Evolutionary conservation across 2,329 filamentous ascomycete genomes (phyloP).

Genomic region (Neonectria faginata): DNA sequence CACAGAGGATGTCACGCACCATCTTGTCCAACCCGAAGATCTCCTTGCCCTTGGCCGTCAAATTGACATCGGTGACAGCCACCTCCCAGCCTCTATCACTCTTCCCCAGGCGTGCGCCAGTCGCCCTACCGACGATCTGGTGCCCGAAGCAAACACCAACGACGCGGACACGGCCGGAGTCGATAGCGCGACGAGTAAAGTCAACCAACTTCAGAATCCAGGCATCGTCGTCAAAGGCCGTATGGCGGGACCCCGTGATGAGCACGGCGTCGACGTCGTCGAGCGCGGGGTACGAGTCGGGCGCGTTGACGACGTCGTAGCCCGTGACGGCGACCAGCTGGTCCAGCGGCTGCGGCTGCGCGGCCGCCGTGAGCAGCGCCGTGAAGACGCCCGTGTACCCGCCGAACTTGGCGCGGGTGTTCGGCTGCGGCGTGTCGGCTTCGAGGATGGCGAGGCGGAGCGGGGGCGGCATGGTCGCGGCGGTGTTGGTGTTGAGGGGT

Average conservation of each 20-base stretch:
- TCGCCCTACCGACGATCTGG: conserved; percentile 59
- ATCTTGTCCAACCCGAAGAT: conserved; percentile 54
- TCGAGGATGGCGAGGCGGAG: conserved; percentile 89
- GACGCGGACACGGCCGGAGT: conserved; percentile 69
- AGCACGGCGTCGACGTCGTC: conserved; percentile 84
- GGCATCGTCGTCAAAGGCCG: conserved; percentile 56
- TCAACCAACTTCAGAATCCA: conserved; percentile 59
- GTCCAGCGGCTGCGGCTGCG: conserved; percentile 57
- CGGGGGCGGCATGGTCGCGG: conserved; percentile 51
- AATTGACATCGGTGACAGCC: conserved; percentile 54
- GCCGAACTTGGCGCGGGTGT: conserved; percentile 73
- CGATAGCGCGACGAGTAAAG: conserved; percentile 51
- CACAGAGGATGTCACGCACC: conserved; percentile 35
- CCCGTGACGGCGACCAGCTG: conserved; percentile 68
- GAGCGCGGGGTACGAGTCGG: conserved; percentile 76
- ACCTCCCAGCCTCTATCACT: conserved; percentile 59
- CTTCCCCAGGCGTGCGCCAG: conserved; percentile 53
- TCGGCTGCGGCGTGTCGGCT: conserved; percentile 80
- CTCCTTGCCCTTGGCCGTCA: conserved; percentile 55
- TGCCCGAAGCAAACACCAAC: conserved; percentile 63
- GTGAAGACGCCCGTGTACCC: conserved; percentile 80
- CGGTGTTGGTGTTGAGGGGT: neutral
- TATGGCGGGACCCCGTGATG: conserved; percentile 78
- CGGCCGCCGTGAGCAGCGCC: conserved; percentile 67
- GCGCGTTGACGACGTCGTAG: conserved; percentile 77